phyloP scores from a whole-genome alignment of 2,329 filamentous ascomycete genomes.

The Neocucurbitaria cava region DNA sequence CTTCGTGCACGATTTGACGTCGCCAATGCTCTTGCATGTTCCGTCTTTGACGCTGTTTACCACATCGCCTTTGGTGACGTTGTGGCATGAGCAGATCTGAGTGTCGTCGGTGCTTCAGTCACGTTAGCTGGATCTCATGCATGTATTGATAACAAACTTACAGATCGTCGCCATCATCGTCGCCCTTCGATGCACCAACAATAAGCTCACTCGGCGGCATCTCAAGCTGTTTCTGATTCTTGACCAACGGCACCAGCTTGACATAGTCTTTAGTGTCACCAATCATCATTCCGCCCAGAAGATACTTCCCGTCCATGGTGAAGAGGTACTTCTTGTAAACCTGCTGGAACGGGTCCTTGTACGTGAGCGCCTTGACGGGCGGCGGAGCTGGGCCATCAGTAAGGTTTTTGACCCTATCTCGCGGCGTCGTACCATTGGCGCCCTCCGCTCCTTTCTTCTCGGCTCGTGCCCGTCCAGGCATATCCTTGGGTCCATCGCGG shows the following conservation, averaged over 20 bases:
- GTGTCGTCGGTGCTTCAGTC: constrained; percentile 71
- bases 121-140: constrained; percentile 15
- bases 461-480: constrained; percentile 66
- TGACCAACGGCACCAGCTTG: constrained; percentile 86
- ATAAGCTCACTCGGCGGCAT: constrained; percentile 83
- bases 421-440: constrained; percentile 33
- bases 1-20: constrained; percentile 89
- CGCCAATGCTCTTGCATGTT: constrained; percentile 79
- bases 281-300: constrained; percentile 97
- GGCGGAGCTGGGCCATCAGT: constrained; percentile 64
- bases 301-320: constrained; percentile 85
- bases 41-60: constrained; percentile 76
- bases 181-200: constrained; percentile 75
- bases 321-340: constrained; percentile 96
- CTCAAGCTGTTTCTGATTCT: constrained; percentile 80
- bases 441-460: constrained; percentile 54
- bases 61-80: constrained; percentile 85
- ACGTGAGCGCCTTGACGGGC: constrained; percentile 82
- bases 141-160: constrained; percentile 41
- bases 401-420: constrained; percentile 58
- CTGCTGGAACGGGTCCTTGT: constrained; percentile 85
- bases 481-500: constrained; percentile 76
- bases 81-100: constrained; percentile 92
- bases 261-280: constrained; percentile 90
- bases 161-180: constrained; percentile 79